phyloP scores from a whole-genome alignment of 1,284 basidiomycete genomes.

The Irpex sp. region DNA sequence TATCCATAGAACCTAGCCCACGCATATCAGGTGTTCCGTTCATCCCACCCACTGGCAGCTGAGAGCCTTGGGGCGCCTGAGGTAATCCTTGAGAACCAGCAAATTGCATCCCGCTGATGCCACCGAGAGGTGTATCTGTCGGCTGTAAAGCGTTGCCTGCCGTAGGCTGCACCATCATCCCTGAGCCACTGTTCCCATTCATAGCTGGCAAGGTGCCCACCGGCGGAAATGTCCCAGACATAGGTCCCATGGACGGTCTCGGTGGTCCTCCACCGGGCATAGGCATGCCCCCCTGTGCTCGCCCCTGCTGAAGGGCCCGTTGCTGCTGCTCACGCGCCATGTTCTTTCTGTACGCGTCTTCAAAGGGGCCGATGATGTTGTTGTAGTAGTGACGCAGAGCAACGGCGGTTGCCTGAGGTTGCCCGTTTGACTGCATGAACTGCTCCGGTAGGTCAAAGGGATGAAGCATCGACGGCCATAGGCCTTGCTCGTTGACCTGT shows the following conservation, averaged over 20 bases:
- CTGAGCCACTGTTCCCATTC: slow-evolving; percentile 8
- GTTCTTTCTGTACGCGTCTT: slow-evolving; percentile 62
- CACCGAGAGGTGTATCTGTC: slow-evolving; percentile 9
- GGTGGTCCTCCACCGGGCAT: slow-evolving; percentile 16
- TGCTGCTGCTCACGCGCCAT: slow-evolving; percentile 34
- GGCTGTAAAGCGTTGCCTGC: slow-evolving; percentile 9
- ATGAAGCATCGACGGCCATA: slow-evolving; percentile 48
- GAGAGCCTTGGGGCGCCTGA: slow-evolving; percentile 6
- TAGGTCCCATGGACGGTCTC: slow-evolving; percentile 14
- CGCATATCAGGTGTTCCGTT: neutral
- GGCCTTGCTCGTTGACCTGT: slow-evolving; percentile 38
- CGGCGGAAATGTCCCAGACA: slow-evolving; percentile 16
- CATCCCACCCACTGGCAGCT: neutral
- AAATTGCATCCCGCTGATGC: slow-evolving; percentile 9
- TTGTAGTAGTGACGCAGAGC: slow-evolving; percentile 57
- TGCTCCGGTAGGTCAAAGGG: slow-evolving; percentile 66
- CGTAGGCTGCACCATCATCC: slow-evolving; percentile 14
- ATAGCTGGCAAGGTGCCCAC: slow-evolving; percentile 15
- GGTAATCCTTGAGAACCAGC: slow-evolving; percentile 5
- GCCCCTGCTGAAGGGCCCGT: slow-evolving; percentile 15
- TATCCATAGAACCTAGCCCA: neutral
- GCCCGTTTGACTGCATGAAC: slow-evolving; percentile 40
- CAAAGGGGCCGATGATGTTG: slow-evolving; percentile 61
- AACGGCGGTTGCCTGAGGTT: slow-evolving; percentile 41
- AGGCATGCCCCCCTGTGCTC: slow-evolving; percentile 19